phyloP scores from a whole-genome alignment of 495 filamentous ascomycete species.

The Coniosporium apollinis region DNA sequence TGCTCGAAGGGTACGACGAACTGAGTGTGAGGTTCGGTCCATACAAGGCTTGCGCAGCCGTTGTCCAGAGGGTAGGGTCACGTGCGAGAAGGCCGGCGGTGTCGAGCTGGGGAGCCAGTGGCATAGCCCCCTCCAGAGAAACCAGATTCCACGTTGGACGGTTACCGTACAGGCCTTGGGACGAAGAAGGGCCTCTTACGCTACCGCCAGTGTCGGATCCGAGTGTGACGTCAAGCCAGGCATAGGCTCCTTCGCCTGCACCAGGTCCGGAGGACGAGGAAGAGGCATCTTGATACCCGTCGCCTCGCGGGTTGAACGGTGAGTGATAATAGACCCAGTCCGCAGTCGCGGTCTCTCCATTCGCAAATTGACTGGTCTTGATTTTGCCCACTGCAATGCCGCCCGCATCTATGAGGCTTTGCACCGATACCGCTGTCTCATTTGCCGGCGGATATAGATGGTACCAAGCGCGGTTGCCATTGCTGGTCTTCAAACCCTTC shows the following conservation, averaged over 20 bases:
- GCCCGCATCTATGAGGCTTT: constrained; percentile 41
- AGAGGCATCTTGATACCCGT: constrained; percentile 22
- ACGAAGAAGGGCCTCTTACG: constrained; percentile 30
- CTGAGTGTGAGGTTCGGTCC: constrained; percentile 15
- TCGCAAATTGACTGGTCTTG: constrained; percentile 42
- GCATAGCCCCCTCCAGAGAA: constrained; percentile 26
- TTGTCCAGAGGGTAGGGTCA: constrained; percentile 8
- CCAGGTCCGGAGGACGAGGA: constrained; percentile 19
- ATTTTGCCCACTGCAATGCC: constrained; percentile 43
- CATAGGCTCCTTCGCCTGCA: constrained; percentile 14
- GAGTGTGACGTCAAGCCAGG: constrained; percentile 21
- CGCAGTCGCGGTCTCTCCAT: constrained; percentile 33
- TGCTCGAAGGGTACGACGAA: constrained; percentile 13
- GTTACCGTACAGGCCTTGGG: constrained; percentile 33
- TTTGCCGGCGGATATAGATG: constrained; percentile 31
- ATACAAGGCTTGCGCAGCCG: constrained; percentile 16
- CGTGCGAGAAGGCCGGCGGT: constrained; percentile 28
- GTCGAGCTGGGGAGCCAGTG: constrained; percentile 29
- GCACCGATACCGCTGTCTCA: constrained; percentile 30
- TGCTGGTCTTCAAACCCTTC: constrained; percentile 34
- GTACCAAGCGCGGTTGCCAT: constrained; percentile 40
- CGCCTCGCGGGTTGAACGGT: constrained; percentile 21
- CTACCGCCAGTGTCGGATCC: constrained; percentile 28
- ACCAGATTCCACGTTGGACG: constrained; percentile 33
- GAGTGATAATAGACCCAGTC: constrained; percentile 36